Percentiles rank a stretch among this genome's conserved stretches.
Conservation (phyloP, 495 filamentous ascomycete genomes). For the Cercophora scortea region DNA sequence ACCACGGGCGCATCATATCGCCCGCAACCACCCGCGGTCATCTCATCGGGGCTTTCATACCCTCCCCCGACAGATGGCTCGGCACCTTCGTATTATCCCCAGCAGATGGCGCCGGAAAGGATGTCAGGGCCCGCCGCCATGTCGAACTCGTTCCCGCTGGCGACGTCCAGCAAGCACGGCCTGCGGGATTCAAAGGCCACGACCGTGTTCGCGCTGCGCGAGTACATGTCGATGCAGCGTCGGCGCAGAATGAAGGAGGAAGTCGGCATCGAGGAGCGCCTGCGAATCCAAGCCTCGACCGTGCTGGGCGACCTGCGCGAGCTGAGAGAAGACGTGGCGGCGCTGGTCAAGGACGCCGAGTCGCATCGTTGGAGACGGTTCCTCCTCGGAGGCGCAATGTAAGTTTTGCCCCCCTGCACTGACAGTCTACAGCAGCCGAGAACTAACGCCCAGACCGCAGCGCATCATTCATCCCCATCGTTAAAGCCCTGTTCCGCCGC, state of each 20-base stretch:
- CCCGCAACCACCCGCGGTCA: not conserved
- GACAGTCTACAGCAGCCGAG: not conserved
- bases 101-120: slow-evolving; percentile 5
- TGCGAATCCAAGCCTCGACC: slow-evolving; percentile 26
- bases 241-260: slow-evolving; percentile 11
- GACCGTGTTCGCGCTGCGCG: slow-evolving; percentile 25
- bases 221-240: slow-evolving; percentile 26
- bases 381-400: slow-evolving; percentile 34
- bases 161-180: slow-evolving; percentile 4
- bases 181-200: slow-evolving; percentile 13
- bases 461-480: slow-evolving; percentile 34
- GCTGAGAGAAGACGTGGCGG: slow-evolving; percentile 21
- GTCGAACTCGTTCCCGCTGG: slow-evolving; percentile 3
- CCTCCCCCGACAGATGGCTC: not conserved
- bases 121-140: slow-evolving; percentile 5
- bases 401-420: slow-evolving; percentile 3
- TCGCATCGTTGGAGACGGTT: slow-evolving; percentile 34
- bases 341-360: slow-evolving; percentile 24
- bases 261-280: slow-evolving; percentile 17
- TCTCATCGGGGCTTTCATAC: not conserved
- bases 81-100: not conserved
- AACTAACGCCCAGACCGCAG: slow-evolving; percentile 7
- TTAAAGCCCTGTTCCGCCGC: slow-evolving; percentile 33
- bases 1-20: not conserved
- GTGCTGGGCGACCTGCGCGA: slow-evolving; percentile 25